A percentile compares a stretch with the other conserved stretches of the same genome.
phyloP scores from a whole-genome alignment of 2,329 filamentous ascomycete species.

The Ilyonectria destructans region DNA sequence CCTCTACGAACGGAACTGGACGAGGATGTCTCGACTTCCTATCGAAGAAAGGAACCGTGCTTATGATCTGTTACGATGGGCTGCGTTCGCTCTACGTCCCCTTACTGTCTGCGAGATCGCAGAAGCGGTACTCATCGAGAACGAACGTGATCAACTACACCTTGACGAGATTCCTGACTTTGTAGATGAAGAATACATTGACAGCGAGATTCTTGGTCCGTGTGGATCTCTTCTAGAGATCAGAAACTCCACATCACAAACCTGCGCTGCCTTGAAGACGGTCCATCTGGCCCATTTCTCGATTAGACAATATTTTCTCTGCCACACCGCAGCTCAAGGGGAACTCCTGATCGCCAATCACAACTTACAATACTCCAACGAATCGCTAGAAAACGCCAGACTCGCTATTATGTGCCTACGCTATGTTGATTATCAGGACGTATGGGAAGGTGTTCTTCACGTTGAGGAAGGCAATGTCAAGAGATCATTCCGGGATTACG shows the following conservation, averaged over 20 bases:
- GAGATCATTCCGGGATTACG: background rate
- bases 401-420: background rate
- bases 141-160: background rate
- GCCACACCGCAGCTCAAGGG: background rate
- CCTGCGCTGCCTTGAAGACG: background rate
- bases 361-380: background rate
- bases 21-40: constrained; percentile 35
- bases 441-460: background rate
- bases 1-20: constrained; percentile 54
- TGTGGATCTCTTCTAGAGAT: constrained; percentile 2
- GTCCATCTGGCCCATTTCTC: constrained; percentile 7
- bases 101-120: background rate
- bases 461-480: background rate
- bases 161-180: background rate
- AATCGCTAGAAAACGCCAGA: background rate
- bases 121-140: background rate
- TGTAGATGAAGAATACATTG: background rate
- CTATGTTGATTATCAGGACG: background rate
- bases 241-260: background rate
- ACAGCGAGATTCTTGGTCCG: background rate
- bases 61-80: constrained; percentile 51
- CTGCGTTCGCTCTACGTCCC: constrained; percentile 45
- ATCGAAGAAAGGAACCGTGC: constrained; percentile 39
- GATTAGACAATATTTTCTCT: background rate
- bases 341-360: background rate